Percentiles rank a stretch among this genome's conserved stretches.
Conservation (phyloP, 345 rosid genomes). For the Rhizophora apiculata region DNA sequence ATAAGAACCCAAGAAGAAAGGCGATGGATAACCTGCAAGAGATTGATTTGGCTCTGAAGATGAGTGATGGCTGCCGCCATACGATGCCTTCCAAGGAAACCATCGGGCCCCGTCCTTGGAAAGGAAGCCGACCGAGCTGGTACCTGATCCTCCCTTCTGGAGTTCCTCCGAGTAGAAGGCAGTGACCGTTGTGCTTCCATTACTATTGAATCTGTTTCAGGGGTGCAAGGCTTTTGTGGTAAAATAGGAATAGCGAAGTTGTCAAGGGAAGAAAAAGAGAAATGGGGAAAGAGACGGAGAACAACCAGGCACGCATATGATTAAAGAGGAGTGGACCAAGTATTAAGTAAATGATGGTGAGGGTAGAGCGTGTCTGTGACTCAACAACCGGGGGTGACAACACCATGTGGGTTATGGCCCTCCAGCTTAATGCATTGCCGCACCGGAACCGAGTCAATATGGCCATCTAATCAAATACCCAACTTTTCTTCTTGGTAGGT, state of each 20-base stretch:
- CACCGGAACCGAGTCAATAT: too few relatives aligned
- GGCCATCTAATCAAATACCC: too few relatives aligned
- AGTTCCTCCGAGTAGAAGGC: background rate
- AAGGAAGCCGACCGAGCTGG: background rate
- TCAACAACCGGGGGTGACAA: background rate
- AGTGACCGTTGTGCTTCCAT: background rate
- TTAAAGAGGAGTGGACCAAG: constrained; percentile 8
- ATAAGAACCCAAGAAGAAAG: background rate
- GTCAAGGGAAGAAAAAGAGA: background rate
- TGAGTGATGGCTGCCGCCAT: constrained; percentile 35
- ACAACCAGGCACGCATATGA: background rate
- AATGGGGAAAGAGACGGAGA: background rate
- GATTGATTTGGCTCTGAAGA: constrained; percentile 37
- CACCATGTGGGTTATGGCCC: too few relatives aligned
- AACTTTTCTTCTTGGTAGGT: too few relatives aligned
- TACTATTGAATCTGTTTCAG: background rate
- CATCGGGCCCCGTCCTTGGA: background rate
- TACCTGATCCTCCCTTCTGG: background rate
- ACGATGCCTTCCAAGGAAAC: constrained; percentile 39
- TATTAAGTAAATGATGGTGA: background rate
- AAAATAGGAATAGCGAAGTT: background rate
- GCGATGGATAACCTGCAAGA: constrained; percentile 28
- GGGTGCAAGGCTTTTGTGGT: too few relatives aligned
- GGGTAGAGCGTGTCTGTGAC: too few relatives aligned
- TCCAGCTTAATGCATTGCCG: too few relatives aligned